Base-by-base conservation (phyloP, 2,329 filamentous ascomycete genomes). In the Trichoderma sp. region DNA sequence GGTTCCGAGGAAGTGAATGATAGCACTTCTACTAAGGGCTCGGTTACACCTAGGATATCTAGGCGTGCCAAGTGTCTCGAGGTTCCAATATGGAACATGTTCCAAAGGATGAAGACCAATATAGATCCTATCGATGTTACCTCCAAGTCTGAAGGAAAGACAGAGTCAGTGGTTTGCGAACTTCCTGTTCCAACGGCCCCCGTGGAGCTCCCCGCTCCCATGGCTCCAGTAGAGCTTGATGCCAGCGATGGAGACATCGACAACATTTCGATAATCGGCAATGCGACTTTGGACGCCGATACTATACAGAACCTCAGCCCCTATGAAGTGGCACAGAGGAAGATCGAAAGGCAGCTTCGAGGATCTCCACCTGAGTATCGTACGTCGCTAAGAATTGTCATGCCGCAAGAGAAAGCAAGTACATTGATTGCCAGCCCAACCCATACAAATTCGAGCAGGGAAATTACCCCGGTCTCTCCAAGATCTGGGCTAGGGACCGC, bases 241-340 rank as follows among this genome's bases (percentile, higher is more conserved):
- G 82, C 80, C 24, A 77, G 58, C 27, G 66, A 68, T 49, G 77
- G 19, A 66, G 79, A 77, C 13, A 79, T 77, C 14, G 79, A 83
- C 59, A 77, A 76, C 11, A 75, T 76, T 58, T 81, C 78, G 5
- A 75, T 78, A 55, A 75, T 80, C 16, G 79, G 78, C 14, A 81
- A 81, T 1, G 81, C 80, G 0, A 81, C 83, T 49, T 72, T 84
- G 6, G 81, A 80, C 0, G 81, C 79, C 0, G 79, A 82, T 29
- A 79, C 80, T 37, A 78, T 79, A 0, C 77, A 80, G 3, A 77
- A 77, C 24, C 69, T 84, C 43, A 84, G 79, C 53, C 79, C 83
- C 1, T 89, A 88, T 70, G 85, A 89, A 69, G 72, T 81, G 14
- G 83, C 84, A 0, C 79, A 82, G 70, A 79, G 81, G 68, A 88